A percentile compares a stretch with the other conserved stretches of the same genome.
Evolutionary conservation across 140 eudicot species (phyloP).

Genomic region (Cichorium intybus): DNA sequence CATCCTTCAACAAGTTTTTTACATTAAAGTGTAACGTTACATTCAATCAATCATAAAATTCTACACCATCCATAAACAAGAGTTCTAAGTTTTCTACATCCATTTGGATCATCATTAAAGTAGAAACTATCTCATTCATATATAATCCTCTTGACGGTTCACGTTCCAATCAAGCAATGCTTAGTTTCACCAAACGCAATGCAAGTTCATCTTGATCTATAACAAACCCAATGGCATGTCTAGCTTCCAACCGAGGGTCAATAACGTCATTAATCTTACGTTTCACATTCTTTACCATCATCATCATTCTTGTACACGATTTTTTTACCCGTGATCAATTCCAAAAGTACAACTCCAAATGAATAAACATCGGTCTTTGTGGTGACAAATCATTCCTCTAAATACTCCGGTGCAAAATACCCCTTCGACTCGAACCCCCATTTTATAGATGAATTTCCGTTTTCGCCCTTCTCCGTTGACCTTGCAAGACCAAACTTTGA

Average conservation of each 20-base stretch:
- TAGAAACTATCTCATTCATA: constrained; percentile 47
- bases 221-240: constrained; percentile 54
- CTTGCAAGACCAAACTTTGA: constrained; percentile 63
- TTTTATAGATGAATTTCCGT: constrained; percentile 35
- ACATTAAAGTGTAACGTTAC: neutral
- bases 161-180: constrained; percentile 52
- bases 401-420: constrained; percentile 76
- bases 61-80: constrained; percentile 3
- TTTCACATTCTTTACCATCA: constrained; percentile 35
- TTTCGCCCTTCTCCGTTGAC: constrained; percentile 40
- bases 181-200: constrained; percentile 41
- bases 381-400: constrained; percentile 48
- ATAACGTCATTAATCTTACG: constrained; percentile 29
- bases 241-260: constrained; percentile 57
- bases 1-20: neutral
- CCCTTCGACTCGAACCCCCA: constrained; percentile 56
- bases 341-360: constrained; percentile 77
- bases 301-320: constrained; percentile 31
- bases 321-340: constrained; percentile 65
- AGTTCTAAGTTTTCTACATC: constrained; percentile 47
- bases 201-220: constrained; percentile 54
- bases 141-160: constrained; percentile 48
- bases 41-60: neutral
- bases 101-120: constrained; percentile 55
- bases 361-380: constrained; percentile 78